phyloP scores from a whole-genome alignment of 2,329 filamentous ascomycete species.

The Elsinoe perseae region DNA sequence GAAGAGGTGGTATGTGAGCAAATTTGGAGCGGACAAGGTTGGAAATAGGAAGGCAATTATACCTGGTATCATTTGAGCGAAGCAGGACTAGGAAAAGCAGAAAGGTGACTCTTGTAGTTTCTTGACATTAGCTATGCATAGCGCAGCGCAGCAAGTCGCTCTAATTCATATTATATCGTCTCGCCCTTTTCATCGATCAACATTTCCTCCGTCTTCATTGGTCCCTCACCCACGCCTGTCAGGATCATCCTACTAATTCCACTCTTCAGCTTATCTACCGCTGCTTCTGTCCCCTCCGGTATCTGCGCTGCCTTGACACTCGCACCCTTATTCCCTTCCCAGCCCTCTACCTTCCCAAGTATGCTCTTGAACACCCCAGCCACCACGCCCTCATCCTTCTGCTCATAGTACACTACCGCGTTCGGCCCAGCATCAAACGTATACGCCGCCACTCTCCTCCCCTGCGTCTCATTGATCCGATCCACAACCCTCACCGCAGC shows the following conservation, averaged over 20 bases:
- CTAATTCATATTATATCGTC: conserved; percentile 1
- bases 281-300: conserved; percentile 54
- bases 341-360: conserved; percentile 59
- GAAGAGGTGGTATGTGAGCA: conserved; percentile 75
- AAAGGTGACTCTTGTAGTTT: neutral
- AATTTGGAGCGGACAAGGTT: conserved; percentile 78
- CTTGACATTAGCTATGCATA: conserved; percentile 12
- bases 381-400: conserved; percentile 64
- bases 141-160: neutral
- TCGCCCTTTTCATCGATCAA: conserved; percentile 62
- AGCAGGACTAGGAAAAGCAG: neutral
- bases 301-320: conserved; percentile 47
- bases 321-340: conserved; percentile 51
- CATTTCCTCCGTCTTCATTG: conserved; percentile 68
- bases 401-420: conserved; percentile 90
- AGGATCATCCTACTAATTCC: conserved; percentile 85
- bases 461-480: conserved; percentile 72
- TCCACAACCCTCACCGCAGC: conserved; percentile 86
- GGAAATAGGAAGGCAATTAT: conserved; percentile 66
- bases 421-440: conserved; percentile 98
- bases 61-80: conserved; percentile 46
- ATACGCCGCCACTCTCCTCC: conserved; percentile 78
- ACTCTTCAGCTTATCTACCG: conserved; percentile 53
- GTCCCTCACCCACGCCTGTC: conserved; percentile 86
- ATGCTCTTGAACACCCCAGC: conserved; percentile 70